Evolutionary conservation across 1,284 basidiomycete genomes (phyloP).

Genomic region (Singerocomus rubriflavus): DNA sequence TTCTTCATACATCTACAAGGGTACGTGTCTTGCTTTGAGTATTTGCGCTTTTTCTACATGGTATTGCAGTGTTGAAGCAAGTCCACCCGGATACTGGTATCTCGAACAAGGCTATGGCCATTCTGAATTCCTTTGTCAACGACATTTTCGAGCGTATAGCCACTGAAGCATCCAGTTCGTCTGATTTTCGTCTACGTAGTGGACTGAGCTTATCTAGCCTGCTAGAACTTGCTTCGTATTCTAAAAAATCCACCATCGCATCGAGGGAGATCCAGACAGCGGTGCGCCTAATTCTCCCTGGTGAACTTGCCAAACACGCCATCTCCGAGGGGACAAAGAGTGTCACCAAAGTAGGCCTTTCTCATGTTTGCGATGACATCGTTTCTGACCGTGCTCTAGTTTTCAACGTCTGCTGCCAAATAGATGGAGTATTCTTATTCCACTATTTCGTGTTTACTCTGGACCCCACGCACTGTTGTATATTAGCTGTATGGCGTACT

Average conservation of each 20-base stretch:
- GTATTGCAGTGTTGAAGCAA: constrained; percentile 58
- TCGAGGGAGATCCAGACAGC: constrained; percentile 81
- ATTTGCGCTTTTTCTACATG: constrained; percentile 35
- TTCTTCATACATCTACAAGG: constrained; percentile 94
- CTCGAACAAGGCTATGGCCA: constrained; percentile 80
- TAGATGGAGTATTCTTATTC: constrained; percentile 16
- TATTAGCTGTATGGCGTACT: constrained; percentile 32
- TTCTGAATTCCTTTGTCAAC: constrained; percentile 73
- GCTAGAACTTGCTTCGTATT: constrained; percentile 72
- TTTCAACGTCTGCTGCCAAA: constrained; percentile 44
- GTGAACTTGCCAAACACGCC: constrained; percentile 62
- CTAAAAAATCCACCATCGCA: constrained; percentile 80
- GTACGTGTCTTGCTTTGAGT: constrained; percentile 42
- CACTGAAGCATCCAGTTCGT: constrained; percentile 64
- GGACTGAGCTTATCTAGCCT: not conserved
- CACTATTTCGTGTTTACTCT: constrained; percentile 11
- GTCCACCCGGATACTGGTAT: constrained; percentile 83
- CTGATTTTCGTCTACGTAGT: not conserved
- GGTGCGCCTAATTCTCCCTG: constrained; percentile 75
- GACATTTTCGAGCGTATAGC: constrained; percentile 80
- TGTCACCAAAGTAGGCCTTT: constrained; percentile 37
- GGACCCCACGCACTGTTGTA: constrained; percentile 25
- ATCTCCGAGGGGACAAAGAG: constrained; percentile 79
- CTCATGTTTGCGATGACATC: constrained; percentile 8
- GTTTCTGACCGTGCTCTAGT: constrained; percentile 22